Base-by-base conservation (phyloP, 202 grass and related monocot species). In the Carex arenaria region DNA sequence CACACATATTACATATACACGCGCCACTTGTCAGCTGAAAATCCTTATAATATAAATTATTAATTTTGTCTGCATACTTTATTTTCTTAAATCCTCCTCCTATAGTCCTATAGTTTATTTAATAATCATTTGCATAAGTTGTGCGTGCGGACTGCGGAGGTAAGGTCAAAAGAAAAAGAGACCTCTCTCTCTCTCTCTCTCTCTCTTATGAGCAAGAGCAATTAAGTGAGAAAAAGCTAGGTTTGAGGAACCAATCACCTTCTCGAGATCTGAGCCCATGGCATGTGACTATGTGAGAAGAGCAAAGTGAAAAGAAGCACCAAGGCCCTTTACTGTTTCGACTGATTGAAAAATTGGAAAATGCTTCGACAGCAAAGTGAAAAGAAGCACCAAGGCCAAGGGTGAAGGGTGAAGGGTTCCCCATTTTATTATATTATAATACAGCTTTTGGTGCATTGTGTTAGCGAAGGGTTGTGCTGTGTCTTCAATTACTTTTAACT, bases 161-260 rank as follows among this genome's bases (percentile, higher is more conserved):
- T 54, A 31, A 76, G 51, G 71, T 5, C 45, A 15, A 74, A 74
- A 53, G 11, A 18, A 17, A 18, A 38, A 66, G 1, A 64, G 12
- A 3, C 7, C 12, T 67, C 30, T 65, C 63, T 57, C 54, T 57
- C 13, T 43, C 5, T 42, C 5, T 42, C 42, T 61, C 59, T 20
- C n/a, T 62, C 13, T 36, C 12, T 10, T 17, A n/a, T n/a, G n/a
- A n/a, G n/a, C n/a, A n/a, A n/a, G n/a, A n/a, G n/a, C n/a, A n/a
- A n/a, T n/a, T n/a, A n/a, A n/a, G n/a, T n/a, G n/a, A n/a, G n/a
- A n/a, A n/a, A n/a, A n/a, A 80, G 38, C 79, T 67, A 67, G 61
- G 79, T 45, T 66, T 82, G 61, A 82, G 79, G 79, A 82, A 23
- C 62, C 62, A 67, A 67, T 82, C 30, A 82, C 4, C 34, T 54